These are phyloP conservation scores for Ananas comosus DNA, from an alignment of 176 grass and related monocot species.

Conservation along the genomic window DNA sequence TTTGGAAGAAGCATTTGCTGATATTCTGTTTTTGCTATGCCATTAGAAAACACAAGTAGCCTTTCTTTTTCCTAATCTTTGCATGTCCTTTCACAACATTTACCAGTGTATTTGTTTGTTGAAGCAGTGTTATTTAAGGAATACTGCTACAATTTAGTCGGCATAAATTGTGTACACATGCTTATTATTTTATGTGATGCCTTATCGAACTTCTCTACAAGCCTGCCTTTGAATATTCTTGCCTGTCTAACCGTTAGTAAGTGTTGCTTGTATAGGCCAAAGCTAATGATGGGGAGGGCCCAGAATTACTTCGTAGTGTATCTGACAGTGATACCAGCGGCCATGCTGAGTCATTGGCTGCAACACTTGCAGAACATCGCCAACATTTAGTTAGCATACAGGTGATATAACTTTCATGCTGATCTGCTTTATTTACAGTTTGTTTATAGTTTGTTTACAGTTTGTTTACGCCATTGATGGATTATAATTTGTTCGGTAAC, in stretches of 20 bases:
- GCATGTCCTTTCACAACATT: no score
- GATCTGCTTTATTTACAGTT: background rate
- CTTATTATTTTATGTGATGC: background rate
- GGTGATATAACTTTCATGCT: constrained; percentile 39
- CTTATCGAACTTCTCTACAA: no score
- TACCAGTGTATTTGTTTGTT: no score
- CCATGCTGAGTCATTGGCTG: constrained; percentile 84
- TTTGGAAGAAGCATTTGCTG: no score
- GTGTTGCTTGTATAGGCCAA: constrained; percentile 56
- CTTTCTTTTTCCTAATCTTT: no score
- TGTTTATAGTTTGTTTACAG: constrained; percentile 1
- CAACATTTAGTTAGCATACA: constrained; percentile 99
- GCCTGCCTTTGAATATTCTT: no score
- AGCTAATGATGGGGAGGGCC: constrained; percentile 88
- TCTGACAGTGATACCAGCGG: constrained; percentile 55
- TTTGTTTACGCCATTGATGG: constrained; percentile 1
- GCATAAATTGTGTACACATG: background rate
- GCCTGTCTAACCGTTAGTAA: background rate
- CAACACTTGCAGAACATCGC: constrained; percentile 85
- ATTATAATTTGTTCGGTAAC: background rate
- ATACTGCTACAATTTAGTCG: background rate
- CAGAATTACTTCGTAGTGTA: constrained; percentile 78
- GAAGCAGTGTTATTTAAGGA: background rate
- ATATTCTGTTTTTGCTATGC: no score
- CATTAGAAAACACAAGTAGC: no score